Conservation (phyloP, 2,329 filamentous ascomycete species). For the Monosporascus sp. region DNA sequence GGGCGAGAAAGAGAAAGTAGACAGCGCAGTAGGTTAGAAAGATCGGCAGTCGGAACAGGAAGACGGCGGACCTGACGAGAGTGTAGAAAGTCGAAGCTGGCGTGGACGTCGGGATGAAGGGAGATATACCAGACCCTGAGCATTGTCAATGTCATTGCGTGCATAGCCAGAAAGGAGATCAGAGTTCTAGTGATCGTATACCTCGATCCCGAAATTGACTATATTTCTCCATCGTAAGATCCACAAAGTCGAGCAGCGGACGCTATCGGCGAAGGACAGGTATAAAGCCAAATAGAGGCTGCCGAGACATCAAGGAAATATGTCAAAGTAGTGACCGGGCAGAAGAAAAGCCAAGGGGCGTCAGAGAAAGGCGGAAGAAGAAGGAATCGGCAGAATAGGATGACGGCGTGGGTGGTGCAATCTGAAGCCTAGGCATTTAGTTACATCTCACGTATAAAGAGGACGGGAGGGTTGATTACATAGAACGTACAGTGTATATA, state of each 20-base stretch:
- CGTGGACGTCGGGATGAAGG: conserved; percentile 79
- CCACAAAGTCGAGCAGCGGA: background rate
- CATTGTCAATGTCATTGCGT: background rate
- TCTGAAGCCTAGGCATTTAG: too few species aligned
- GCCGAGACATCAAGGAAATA: conserved; percentile 12
- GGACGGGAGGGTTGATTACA: too few species aligned
- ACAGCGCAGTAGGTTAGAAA: conserved; percentile 61
- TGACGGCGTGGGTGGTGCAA: too few species aligned
- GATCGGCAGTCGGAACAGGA: conserved; percentile 73
- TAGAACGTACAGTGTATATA: too few species aligned
- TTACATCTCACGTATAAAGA: too few species aligned
- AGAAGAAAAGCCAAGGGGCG: background rate
- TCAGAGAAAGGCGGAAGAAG: background rate
- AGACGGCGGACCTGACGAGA: conserved; percentile 65
- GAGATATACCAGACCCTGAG: conserved; percentile 87
- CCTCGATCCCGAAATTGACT: conserved; percentile 89
- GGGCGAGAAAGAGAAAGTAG: conserved; percentile 80
- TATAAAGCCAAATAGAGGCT: conserved; percentile 1
- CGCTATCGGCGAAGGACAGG: background rate
- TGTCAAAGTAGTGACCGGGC: background rate
- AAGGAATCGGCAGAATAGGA: too few species aligned
- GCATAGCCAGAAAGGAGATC: background rate
- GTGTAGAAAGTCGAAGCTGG: conserved; percentile 58
- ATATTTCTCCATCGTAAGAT: conserved; percentile 76
- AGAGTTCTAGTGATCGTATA: conserved; percentile 29